phyloP scores from a whole-genome alignment of 768 basidiomycete species.

The Heimioporus sp. region DNA sequence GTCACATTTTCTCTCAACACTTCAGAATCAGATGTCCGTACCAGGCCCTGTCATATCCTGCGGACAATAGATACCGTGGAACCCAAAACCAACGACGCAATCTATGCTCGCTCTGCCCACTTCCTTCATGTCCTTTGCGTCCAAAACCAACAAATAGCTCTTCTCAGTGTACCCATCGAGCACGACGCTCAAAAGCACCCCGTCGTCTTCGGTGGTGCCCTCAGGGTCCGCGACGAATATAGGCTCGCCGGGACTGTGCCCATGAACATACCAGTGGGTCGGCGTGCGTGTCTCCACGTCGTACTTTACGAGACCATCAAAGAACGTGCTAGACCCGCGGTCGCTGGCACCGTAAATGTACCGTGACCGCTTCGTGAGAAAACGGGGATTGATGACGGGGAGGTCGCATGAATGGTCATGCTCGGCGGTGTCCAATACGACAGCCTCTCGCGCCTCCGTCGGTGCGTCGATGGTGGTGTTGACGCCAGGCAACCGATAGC shows the following conservation, averaged over 20 bases:
- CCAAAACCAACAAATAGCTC: slow-evolving; percentile 37
- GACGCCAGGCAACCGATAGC: slow-evolving; percentile 31
- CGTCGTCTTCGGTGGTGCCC: slow-evolving; percentile 32
- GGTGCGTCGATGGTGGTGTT: slow-evolving; percentile 15
- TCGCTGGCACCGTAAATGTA: slow-evolving; percentile 33
- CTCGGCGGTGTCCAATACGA: slow-evolving; percentile 21
- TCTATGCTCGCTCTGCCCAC: slow-evolving; percentile 36
- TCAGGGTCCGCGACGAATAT: slow-evolving; percentile 35
- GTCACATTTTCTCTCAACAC: background rate
- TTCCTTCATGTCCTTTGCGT: slow-evolving; percentile 36
- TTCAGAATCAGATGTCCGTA: slow-evolving; percentile 15
- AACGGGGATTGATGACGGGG: slow-evolving; percentile 32
- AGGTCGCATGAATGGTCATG: slow-evolving; percentile 34
- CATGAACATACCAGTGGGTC: slow-evolving; percentile 27
- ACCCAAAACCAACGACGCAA: slow-evolving; percentile 33
- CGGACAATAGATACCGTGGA: slow-evolving; percentile 32
- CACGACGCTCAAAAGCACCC: slow-evolving; percentile 37
- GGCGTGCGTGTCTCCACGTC: slow-evolving; percentile 25
- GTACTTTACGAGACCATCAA: slow-evolving; percentile 36
- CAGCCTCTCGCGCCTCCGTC: slow-evolving; percentile 15
- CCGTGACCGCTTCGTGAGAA: slow-evolving; percentile 31
- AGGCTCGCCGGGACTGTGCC: slow-evolving; percentile 36
- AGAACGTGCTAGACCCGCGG: slow-evolving; percentile 30
- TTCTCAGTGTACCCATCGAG: slow-evolving; percentile 29
- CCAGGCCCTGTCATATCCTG: slow-evolving; percentile 8